These are phyloP conservation scores for Colletotrichum salicis DNA, from an alignment of 2,329 filamentous ascomycete species.

Conservation along the genomic window DNA sequence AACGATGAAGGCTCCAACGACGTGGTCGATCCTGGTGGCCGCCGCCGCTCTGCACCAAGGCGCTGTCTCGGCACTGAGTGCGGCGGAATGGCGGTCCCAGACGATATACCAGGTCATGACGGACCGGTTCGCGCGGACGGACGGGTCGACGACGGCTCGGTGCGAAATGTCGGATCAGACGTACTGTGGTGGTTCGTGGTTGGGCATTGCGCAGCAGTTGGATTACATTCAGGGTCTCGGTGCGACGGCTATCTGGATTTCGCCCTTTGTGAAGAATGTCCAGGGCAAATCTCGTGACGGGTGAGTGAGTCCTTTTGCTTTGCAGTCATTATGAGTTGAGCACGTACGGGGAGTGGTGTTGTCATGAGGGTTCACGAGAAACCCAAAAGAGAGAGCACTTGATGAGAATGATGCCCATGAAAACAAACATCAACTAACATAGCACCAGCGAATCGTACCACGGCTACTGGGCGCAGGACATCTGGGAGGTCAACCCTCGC, in stretches of 20 bases:
- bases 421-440: slow-evolving; percentile 39
- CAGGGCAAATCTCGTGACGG: neutral
- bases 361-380: neutral
- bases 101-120: slow-evolving; percentile 70
- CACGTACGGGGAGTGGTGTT: too few species aligned
- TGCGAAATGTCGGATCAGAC: slow-evolving; percentile 53
- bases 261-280: slow-evolving; percentile 62
- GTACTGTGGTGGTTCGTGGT: slow-evolving; percentile 72
- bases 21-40: slow-evolving; percentile 2
- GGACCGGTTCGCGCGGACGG: slow-evolving; percentile 63
- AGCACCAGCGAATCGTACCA: slow-evolving; percentile 58
- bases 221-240: slow-evolving; percentile 73
- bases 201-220: slow-evolving; percentile 66
- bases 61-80: slow-evolving; percentile 30
- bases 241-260: slow-evolving; percentile 69
- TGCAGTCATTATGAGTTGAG: neutral
- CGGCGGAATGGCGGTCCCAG: slow-evolving; percentile 60
- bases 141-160: slow-evolving; percentile 54
- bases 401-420: neutral
- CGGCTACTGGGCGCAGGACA: slow-evolving; percentile 64
- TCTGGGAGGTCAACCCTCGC: slow-evolving; percentile 64
- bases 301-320: slow-evolving; percentile 23
- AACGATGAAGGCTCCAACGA: slow-evolving; percentile 14
- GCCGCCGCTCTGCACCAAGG: slow-evolving; percentile 15
- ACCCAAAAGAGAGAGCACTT: neutral